phyloP scores from a whole-genome alignment of 2,329 filamentous ascomycete species.

The Thielaviopsis punctulata region DNA sequence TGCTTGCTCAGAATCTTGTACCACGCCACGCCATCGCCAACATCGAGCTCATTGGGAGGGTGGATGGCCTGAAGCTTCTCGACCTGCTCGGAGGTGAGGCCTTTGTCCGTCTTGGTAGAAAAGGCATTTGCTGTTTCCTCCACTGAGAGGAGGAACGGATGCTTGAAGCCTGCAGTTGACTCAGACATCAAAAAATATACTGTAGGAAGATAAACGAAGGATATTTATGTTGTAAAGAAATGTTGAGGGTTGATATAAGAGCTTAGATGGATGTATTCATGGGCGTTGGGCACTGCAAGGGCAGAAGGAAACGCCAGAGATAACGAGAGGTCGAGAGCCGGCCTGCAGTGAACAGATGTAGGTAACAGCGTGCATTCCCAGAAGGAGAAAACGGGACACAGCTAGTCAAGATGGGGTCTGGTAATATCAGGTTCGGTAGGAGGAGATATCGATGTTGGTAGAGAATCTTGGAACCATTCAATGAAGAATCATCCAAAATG shows the following conservation, averaged over 20 bases:
- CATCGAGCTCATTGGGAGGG: slow-evolving; percentile 53
- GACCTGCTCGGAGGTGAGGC: slow-evolving; percentile 44
- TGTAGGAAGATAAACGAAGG: not conserved
- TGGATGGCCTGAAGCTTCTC: slow-evolving; percentile 39
- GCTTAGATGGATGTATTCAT: slow-evolving; percentile 1
- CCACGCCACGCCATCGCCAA: slow-evolving; percentile 49
- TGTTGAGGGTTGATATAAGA: not conserved
- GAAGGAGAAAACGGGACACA: not conserved
- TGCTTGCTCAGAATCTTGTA: slow-evolving; percentile 58
- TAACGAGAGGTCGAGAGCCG: not conserved
- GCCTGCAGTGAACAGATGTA: not conserved
- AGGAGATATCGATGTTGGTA: not conserved
- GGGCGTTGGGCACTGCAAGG: not conserved
- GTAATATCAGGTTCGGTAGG: not conserved
- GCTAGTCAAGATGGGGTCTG: not conserved
- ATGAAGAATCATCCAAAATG: not conserved
- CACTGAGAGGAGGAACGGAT: slow-evolving; percentile 43
- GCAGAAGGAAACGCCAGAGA: not conserved
- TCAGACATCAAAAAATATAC: slow-evolving; percentile 3
- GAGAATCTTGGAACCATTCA: not conserved
- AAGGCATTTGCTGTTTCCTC: slow-evolving; percentile 46
- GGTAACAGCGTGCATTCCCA: not conserved
- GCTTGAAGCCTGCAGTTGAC: slow-evolving; percentile 18
- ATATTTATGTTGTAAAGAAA: not conserved
- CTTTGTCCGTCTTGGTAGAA: slow-evolving; percentile 47